phyloP scores from a whole-genome alignment of 2,329 filamentous ascomycete species.

The Biscogniauxia sp. region DNA sequence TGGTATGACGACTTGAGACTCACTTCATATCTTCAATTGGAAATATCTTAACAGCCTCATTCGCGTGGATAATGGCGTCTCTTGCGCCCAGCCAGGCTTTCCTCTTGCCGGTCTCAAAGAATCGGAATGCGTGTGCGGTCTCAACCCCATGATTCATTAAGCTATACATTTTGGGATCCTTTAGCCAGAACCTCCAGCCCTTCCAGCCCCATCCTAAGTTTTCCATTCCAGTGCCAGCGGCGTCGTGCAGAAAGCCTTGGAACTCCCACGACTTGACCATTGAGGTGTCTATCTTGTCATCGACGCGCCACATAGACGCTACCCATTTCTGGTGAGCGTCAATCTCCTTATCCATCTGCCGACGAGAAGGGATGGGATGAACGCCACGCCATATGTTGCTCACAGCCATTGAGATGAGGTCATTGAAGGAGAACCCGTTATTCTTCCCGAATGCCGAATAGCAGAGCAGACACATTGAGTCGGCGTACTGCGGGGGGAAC shows the following conservation, averaged over 20 bases:
- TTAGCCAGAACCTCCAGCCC: conserved; percentile 42
- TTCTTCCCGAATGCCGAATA: conserved; percentile 30
- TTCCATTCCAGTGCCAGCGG: conserved; percentile 42
- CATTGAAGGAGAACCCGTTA: conserved; percentile 34
- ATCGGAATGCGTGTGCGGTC: conserved; percentile 39
- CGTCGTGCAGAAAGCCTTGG: conserved; percentile 35
- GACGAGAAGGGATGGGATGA: conserved; percentile 27
- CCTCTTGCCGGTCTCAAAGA: conserved; percentile 41
- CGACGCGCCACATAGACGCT: conserved; percentile 20
- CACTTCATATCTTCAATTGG: conserved; percentile 12
- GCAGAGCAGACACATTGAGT: conserved; percentile 36
- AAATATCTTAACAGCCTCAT: conserved; percentile 18
- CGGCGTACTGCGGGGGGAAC: conserved; percentile 37
- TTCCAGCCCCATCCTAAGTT: conserved; percentile 40
- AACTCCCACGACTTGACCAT: no score
- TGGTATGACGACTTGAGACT: conserved; percentile 2
- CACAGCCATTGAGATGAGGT: conserved; percentile 39
- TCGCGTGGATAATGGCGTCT: conserved; percentile 34
- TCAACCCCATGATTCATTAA: conserved; percentile 39
- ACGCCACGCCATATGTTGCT: conserved; percentile 38
- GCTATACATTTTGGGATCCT: conserved; percentile 36
- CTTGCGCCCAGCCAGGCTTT: conserved; percentile 38
- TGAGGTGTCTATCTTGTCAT: conserved; percentile 17
- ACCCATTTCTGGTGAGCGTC: conserved; percentile 29
- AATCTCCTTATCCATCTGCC: conserved; percentile 30